Base-by-base conservation (phyloP, 768 basidiomycete species). In the Suillus variegatus region DNA sequence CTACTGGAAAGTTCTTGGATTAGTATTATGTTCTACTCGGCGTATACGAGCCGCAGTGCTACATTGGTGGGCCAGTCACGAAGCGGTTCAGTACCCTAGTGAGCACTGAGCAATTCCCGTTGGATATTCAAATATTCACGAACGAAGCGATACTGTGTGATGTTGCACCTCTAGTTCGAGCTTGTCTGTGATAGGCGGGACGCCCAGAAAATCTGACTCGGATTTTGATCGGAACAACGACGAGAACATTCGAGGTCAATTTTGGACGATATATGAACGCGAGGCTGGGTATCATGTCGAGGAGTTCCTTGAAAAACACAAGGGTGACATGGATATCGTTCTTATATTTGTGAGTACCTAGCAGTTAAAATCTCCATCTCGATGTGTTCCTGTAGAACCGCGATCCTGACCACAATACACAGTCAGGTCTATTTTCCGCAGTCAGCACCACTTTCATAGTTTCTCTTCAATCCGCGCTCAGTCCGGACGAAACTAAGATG, bases 361-460 rank as follows among this genome's bases (percentile, higher is more conserved):
- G 32, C 28, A 13, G 35, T 28, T 12, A 22, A 5, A 12, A 20
- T 28, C 10, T 40, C 22, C 43, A 52, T 18, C 51, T 51, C 25
- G 25, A 22, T 8, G 13, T 14, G 2, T 14, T 25, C 2, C 49
- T 25, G 22, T 54, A 8, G 28, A 10, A 18, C 18, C 18, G 52
- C 32, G 10, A 32, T 55, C 10, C 54, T 55, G 18, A 55, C 10
- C 54, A 35, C 9, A 8, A 32, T 12, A 12, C 2, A 32, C 2
- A 80, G 80, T 74, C 77, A 41, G 80, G 80, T 74, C 72, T 81
- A n/a, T 81, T 81, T 67, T 78, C 79, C 18, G 75, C 78, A 6
- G 75, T 73, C 2, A 73, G 80, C 20, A 77, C 76, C 6, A 72
- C 80, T 1, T 81, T 80, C 52, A 73, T 77, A 6, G 71, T 79